Evolutionary conservation across 345 rosid species (phyloP), one percentile per base, ranked within the genome.

Genomic region (Eucalyptus curtisii): DNA sequence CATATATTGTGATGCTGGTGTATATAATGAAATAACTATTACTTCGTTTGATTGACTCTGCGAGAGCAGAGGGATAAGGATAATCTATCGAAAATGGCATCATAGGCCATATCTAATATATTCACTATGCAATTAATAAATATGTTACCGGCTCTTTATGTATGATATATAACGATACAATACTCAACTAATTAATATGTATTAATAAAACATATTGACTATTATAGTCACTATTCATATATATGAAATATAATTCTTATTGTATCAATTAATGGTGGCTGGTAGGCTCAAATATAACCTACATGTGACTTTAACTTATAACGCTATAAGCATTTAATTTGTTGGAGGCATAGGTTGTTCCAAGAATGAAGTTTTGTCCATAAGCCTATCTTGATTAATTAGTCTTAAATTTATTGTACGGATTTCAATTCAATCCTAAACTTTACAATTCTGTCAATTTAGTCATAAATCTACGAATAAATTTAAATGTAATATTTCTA

Each of bases 381-480:
- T 76, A 76, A 76, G 81, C 45, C 81, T 71, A 68, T 71, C 25
- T 76, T 3, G 5, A 19, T 40, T 27, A 37, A 37, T 37, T 6
- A 19, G 14, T 71, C 27, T 71, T 37, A 71, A 37, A 71, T 0
- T 24, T 59, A 27, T 27, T 61, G 0, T 30, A 3, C 0, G 4
- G 16, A 12, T 61, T 1, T 4, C 17, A 30, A 6, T 61, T 30
- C 0, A 61, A 13, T 61, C 10, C 1, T n/a, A 64, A 64, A 15
- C 1, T 64, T 64, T 3, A 13, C 3, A 64, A 64, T 2, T n/a
- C 2, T 14, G 0, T 11, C 1, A 5, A 71, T 71, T 68, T 71
- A 10, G 2, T 71, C 7, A 6, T 71, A 20, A 22, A 8, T 19
- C 0, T 37, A 20, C 37, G 3, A 2, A 76, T 24, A 8, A 37